Evolutionary conservation across 306 rosid species (phyloP), one percentile per base, ranked within the genome.

Genomic region (Astragalus membranaceus): DNA sequence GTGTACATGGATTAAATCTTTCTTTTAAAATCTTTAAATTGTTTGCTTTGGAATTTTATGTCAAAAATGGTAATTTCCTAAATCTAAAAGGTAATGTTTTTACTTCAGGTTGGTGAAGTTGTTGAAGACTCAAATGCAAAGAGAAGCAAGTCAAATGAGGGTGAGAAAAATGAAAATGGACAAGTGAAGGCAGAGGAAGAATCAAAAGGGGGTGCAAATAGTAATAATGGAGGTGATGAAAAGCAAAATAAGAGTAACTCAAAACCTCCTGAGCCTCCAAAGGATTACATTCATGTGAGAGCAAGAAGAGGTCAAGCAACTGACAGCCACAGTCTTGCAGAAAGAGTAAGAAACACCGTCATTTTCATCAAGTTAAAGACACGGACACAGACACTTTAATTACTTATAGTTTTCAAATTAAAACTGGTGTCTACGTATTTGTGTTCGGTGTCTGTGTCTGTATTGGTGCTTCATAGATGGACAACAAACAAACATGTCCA

Each of bases 241-340:
- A 86, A 85, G 46, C 87, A 83, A 46, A 76, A 67, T 30, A 87
- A 86, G 71, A 55, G 78, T 12, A 84, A 78, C 44, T 37, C 88
- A 37, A 91, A 91, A 59, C 88, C 88, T 35, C 82, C 88, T 6
- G 99, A 95, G 72, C 85, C 95, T 32, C 86, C 84, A 1, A 91
- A 95, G 85, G 99, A 91, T 70, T 95, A 89, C 70, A 95, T 95
- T 83, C 99, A 95, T 82, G 99, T 95, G 1, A 81, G 99, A 86
- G 99, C 99, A 53, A 86, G 99, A 83, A 86, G 99, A 57, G 99
- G 99, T 36, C 99, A 95, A 81, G 99, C 99, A 13, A 95, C 99
- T 17, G 97, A 95, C 65, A 95, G 97, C 84, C 99, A 95, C 62
- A 95, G 99, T 72, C 96, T 95, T 67, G 99, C 99, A 17, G 99